Base-by-base conservation (phyloP, 768 basidiomycete genomes). In the Coprinopsis marcescibilis region DNA sequence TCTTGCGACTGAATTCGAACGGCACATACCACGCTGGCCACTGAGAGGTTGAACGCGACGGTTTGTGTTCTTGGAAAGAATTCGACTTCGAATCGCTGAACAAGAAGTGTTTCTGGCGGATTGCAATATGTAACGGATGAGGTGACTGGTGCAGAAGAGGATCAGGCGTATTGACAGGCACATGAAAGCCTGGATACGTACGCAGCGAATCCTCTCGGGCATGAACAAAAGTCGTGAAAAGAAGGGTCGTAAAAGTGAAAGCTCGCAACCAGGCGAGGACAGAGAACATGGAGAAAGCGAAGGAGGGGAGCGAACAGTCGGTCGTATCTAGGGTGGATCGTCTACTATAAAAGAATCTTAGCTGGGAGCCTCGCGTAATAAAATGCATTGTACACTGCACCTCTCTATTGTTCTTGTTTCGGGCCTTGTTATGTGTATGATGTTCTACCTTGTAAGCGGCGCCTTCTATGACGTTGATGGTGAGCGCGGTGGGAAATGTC, bases 41-140 rank as follows among this genome's bases (percentile, higher is more conserved):
- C 89, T 30, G 86, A 84, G 45, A 95, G 79, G 54, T 89, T 86
- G 70, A 96, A 96, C 48, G 73, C 74, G 36, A 92, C 71, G 26
- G 88, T 89, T 19, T 80, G 65, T 58, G 89, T 90, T 51, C 66
- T 58, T 30, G 81, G 73, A 52, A 85, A 79, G 61, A 84, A 91
- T 11, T 75, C 70, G 43, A 90, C 62, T 57, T 89, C 81, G 57
- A 90, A 85, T 55, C 81, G 80, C 65, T 88, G 76, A 35, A 91
- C 73, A 57, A 91, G 83, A 50, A 92, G 75, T 25, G 79, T 77
- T 61, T 86, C 80, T 42, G 89, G 89, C 30, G 85, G 81, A 43
- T 81, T 69, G 65, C 89, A 92, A 62, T 92, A 92, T 24, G 89
- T 85, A 58, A 92, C 86, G 48, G 89, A 90, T 15, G 86, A 89